Percentiles rank a stretch among this genome's conserved stretches.
phyloP scores from a whole-genome alignment of 257 asterid genomes.

The Catharanthus roseus region DNA sequence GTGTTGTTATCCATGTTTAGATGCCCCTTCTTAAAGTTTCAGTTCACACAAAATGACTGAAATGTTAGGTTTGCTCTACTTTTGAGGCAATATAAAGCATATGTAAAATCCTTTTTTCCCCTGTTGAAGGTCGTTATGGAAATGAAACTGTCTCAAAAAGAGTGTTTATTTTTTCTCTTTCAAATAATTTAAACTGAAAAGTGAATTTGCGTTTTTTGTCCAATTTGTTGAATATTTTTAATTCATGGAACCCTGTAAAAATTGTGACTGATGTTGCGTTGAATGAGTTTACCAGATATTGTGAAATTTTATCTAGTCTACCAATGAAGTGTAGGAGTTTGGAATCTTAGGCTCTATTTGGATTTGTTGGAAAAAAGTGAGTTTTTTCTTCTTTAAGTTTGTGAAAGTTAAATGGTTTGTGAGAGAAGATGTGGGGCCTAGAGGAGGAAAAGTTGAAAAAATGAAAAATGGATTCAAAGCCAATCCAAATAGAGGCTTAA shows the following conservation, averaged over 20 bases:
- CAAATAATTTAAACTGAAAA: background rate
- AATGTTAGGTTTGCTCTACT: background rate
- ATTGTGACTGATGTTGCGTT: background rate
- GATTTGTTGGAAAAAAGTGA: no score
- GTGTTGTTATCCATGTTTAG: background rate
- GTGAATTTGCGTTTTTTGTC: background rate
- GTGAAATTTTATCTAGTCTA: no score
- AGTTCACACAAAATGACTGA: background rate
- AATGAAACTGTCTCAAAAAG: background rate
- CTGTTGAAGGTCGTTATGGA: background rate
- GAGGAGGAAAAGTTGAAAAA: no score
- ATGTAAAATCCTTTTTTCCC: background rate
- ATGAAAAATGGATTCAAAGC: no score
- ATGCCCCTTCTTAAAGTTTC: background rate
- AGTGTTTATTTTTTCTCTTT: background rate
- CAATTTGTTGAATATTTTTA: background rate
- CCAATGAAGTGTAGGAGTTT: no score
- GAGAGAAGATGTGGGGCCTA: no score
- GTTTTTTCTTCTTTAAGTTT: no score
- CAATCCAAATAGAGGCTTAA: background rate
- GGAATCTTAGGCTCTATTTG: no score
- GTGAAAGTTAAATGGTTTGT: no score
- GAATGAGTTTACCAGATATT: background rate
- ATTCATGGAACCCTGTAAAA: background rate
- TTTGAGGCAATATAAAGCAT: background rate